phyloP scores from a whole-genome alignment of 2,329 filamentous ascomycete species.

The Monilinia fructigena region DNA sequence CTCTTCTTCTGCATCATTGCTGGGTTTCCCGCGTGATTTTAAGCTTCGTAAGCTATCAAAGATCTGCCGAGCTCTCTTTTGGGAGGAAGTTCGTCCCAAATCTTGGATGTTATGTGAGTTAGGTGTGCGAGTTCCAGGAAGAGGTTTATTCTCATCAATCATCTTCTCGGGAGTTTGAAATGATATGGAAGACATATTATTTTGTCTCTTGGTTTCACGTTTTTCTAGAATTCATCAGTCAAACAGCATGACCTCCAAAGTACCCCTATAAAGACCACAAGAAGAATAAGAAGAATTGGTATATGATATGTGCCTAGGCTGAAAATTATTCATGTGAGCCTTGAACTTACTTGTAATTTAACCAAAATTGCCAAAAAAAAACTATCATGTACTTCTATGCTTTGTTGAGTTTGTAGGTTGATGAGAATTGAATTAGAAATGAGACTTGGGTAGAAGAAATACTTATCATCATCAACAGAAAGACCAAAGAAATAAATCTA shows the following conservation, averaged over 20 bases:
- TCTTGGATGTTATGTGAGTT: constrained; percentile 12
- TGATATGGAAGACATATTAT: constrained; percentile 18
- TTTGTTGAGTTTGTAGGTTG: neutral
- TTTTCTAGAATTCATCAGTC: neutral
- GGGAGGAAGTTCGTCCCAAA: constrained; percentile 19
- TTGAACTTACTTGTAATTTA: constrained; percentile 2
- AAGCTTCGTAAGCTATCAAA: constrained; percentile 20
- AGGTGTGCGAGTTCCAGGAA: constrained; percentile 13
- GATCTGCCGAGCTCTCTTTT: constrained; percentile 21
- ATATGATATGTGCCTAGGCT: no score
- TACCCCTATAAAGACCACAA: neutral
- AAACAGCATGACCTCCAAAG: neutral
- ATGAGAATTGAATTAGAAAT: neutral
- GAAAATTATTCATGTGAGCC: neutral
- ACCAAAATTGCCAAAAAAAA: constrained; percentile 7
- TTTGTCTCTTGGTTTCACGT: neutral
- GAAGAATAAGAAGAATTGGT: no score
- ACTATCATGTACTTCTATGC: neutral
- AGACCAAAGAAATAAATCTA: neutral
- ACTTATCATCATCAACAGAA: neutral
- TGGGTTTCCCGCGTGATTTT: constrained; percentile 11
- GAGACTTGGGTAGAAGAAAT: neutral
- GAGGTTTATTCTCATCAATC: constrained; percentile 16
- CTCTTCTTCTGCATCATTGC: constrained; percentile 1
- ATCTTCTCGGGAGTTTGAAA: constrained; percentile 11